Evolutionary conservation across 352 stramenopile genomes (phyloP).

Genomic region (Elongisporangium prolatum): DNA sequence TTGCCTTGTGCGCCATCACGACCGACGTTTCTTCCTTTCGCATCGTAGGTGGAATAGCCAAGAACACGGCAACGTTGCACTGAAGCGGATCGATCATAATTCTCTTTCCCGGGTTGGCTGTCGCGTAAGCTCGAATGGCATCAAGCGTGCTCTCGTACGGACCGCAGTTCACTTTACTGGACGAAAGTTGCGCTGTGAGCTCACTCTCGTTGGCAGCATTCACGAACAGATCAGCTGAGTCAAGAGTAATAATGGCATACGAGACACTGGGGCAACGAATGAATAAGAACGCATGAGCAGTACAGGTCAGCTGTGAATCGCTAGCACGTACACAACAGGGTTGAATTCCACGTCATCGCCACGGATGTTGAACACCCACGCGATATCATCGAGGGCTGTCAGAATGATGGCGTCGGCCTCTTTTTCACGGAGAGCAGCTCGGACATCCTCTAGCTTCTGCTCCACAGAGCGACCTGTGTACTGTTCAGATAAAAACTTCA

Average conservation of each 20-base stretch:
- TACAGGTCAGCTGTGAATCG: background rate
- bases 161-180: slow-evolving; percentile 58
- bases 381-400: slow-evolving; percentile 95
- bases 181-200: slow-evolving; percentile 36
- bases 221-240: slow-evolving; percentile 91
- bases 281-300: background rate
- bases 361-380: slow-evolving; percentile 98
- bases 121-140: slow-evolving; percentile 40
- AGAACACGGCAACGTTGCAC: slow-evolving; percentile 83
- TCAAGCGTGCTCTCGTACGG: slow-evolving; percentile 49
- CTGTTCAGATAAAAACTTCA: slow-evolving; percentile 91
- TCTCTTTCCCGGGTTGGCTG: slow-evolving; percentile 45
- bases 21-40: slow-evolving; percentile 75
- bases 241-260: slow-evolving; percentile 92
- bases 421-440: slow-evolving; percentile 84
- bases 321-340: slow-evolving; percentile 91
- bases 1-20: slow-evolving; percentile 83
- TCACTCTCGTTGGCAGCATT: slow-evolving; percentile 72
- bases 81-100: slow-evolving; percentile 77
- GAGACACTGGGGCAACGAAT: slow-evolving; percentile 43
- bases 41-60: slow-evolving; percentile 63
- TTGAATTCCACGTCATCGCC: slow-evolving; percentile 97
- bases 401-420: slow-evolving; percentile 92
- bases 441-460: slow-evolving; percentile 88
- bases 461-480: slow-evolving; percentile 90